Evolutionary conservation across 2,329 filamentous ascomycete genomes (phyloP).

Genomic region (Onygenales sp.): DNA sequence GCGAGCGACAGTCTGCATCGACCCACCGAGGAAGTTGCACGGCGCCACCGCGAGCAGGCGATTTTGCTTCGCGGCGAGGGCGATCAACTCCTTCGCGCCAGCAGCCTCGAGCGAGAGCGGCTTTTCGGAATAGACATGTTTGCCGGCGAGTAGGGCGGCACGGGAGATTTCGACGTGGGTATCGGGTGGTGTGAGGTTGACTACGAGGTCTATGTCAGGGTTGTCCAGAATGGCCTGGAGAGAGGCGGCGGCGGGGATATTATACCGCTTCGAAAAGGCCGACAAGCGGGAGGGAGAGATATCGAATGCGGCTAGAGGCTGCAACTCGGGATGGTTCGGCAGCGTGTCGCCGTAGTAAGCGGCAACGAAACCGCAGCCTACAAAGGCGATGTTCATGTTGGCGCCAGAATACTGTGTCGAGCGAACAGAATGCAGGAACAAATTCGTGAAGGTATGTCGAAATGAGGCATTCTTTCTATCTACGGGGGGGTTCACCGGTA

Average conservation of each 20-base stretch:
- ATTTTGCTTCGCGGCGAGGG: background rate
- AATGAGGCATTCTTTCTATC: no score
- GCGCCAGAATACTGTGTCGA: background rate
- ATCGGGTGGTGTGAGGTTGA: background rate
- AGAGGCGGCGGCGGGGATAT: background rate
- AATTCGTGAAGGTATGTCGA: no score
- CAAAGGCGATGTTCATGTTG: conserved; percentile 1
- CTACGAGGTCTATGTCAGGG: background rate
- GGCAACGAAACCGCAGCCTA: background rate
- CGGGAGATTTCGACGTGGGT: background rate
- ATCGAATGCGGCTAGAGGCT: background rate
- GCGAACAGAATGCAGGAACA: no score
- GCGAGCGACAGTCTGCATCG: background rate
- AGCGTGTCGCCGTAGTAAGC: background rate
- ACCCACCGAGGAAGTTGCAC: background rate
- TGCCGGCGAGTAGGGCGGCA: background rate
- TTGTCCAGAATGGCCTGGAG: background rate
- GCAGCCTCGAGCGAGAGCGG: background rate
- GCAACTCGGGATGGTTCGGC: background rate
- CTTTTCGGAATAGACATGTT: conserved; percentile 1
- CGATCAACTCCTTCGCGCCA: background rate
- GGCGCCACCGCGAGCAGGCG: background rate
- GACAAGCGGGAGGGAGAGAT: background rate
- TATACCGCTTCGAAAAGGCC: background rate
- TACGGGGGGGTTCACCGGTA: no score